Percentiles rank a stretch among this genome's conserved stretches.
Evolutionary conservation across 306 rosid genomes (phyloP).

Genomic region (Corylus heterophylla): DNA sequence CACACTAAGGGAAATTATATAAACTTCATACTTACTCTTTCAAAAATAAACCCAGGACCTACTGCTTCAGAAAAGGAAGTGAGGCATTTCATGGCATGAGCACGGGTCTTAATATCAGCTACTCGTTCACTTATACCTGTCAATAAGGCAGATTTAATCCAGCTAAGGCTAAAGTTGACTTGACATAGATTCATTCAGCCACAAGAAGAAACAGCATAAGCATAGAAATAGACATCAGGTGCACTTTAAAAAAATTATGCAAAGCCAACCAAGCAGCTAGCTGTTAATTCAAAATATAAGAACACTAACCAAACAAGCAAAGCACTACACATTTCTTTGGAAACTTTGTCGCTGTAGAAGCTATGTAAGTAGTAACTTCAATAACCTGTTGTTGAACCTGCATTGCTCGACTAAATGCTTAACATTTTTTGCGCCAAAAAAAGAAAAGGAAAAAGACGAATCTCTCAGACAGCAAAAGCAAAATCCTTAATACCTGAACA

Average conservation of each 20-base stretch:
- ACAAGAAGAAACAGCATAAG: constrained; percentile 4
- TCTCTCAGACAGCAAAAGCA: constrained; percentile 18
- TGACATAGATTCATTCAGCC: constrained; percentile 6
- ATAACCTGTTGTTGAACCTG: constrained; percentile 99
- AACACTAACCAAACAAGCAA: constrained; percentile 77
- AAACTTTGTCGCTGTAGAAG: constrained; percentile 69
- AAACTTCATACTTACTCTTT: constrained; percentile 67
- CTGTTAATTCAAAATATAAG: constrained; percentile 10
- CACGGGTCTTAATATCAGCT: constrained; percentile 97
- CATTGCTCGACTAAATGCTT: constrained; percentile 30
- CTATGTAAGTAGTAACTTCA: constrained; percentile 72
- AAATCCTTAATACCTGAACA: constrained; percentile 73
- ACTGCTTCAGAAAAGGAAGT: constrained; percentile 86
- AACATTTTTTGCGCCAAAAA: constrained; percentile 8
- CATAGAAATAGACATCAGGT: neutral
- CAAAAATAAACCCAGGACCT: constrained; percentile 97
- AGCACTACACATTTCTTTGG: constrained; percentile 95
- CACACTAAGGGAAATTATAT: constrained; percentile 1
- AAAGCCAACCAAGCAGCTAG: constrained; percentile 6
- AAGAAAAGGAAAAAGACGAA: constrained; percentile 18
- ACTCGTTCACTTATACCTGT: constrained; percentile 94
- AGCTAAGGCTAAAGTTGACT: neutral
- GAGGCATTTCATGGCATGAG: constrained; percentile 91
- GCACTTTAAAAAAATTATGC: neutral
- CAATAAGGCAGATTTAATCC: constrained; percentile 14